Evolutionary conservation across 345 rosid genomes (phyloP), one percentile per base, ranked within the genome.

Genomic region (Theobroma cacao): DNA sequence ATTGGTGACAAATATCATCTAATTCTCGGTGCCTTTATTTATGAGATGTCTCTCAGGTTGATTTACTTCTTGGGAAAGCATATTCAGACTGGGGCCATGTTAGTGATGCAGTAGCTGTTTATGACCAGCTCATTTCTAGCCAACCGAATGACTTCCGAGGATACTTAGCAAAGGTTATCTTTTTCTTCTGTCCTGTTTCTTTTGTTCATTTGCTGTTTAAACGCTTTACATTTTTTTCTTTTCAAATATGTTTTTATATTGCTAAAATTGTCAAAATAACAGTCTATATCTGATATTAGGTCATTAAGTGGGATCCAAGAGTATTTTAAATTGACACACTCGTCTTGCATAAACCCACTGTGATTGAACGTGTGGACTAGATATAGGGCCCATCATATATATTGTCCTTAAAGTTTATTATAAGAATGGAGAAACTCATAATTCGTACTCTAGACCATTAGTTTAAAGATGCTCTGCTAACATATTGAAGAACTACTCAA

Each of bases 51-150:
- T 73, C 75, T 74, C 85, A 93, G 99, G 90, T 95, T 58, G 94
- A 92, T 77, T 85, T 95, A 59, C 97, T 95, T 77, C 91, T 95
- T 48, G 99, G 99, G 64, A 95, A 95, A 88, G 99, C 97, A 36
- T 95, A 93, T 80, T 95, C 98, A 78, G 96, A 89, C 60, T 92
- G 97, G 94, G 94, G 98, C 50, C 96, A 90, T 82, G 76, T 93
- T 75, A 91, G 95, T 76, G 98, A 95, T 87, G 98, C 98, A 43
- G 86, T 90, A 48, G 86, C 98, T 78, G 93, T 95, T 77, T 95
- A 93, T 79, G 92, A 95, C 81, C 86, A 83, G 82, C 89, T 95
- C 61, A 93, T 95, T 85, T 82, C 93, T 74, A 83, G 75, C 68
- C 85, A 95, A 79, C 98, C 98, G 8, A 88, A 90, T 69, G 99